These are phyloP conservation scores for Sungouiella blattae DNA, from an alignment of 805 yeast species.

Conservation along the genomic window DNA sequence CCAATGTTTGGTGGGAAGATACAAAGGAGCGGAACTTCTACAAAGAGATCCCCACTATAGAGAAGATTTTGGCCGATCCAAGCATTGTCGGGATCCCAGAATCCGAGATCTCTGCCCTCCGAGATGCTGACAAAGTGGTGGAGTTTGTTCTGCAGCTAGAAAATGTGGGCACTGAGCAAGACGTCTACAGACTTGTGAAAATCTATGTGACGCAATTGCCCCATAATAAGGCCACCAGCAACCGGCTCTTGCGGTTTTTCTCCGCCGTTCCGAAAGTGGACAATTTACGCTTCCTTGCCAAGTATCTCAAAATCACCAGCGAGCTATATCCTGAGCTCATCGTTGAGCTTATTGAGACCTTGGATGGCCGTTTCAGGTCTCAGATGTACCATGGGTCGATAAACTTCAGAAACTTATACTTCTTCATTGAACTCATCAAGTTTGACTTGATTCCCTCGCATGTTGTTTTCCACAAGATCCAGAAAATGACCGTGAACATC, in stretches of 20 bases:
- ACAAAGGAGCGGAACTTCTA: slow-evolving; percentile 66
- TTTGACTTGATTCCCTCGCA: slow-evolving; percentile 71
- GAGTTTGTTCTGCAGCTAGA: slow-evolving; percentile 44
- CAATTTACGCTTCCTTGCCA: slow-evolving; percentile 49
- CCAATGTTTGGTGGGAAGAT: slow-evolving; percentile 58
- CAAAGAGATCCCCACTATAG: slow-evolving; percentile 46
- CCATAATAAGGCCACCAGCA: slow-evolving; percentile 70
- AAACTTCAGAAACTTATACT: slow-evolving; percentile 55
- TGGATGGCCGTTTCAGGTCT: slow-evolving; percentile 59
- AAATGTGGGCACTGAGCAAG: slow-evolving; percentile 41
- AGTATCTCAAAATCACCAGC: slow-evolving; percentile 65
- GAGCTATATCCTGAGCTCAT: slow-evolving; percentile 47
- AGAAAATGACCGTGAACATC: slow-evolving; percentile 51
- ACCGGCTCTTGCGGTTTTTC: slow-evolving; percentile 56
- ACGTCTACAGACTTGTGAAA: slow-evolving; percentile 40
- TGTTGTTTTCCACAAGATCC: slow-evolving; percentile 68
- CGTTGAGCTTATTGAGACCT: slow-evolving; percentile 47
- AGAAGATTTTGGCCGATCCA: slow-evolving; percentile 23
- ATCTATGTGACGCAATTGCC: slow-evolving; percentile 24
- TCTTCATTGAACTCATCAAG: slow-evolving; percentile 72
- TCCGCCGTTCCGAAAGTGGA: slow-evolving; percentile 45
- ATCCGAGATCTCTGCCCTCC: slow-evolving; percentile 11
- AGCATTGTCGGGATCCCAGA: slow-evolving; percentile 10
- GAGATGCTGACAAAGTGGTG: slow-evolving; percentile 38
- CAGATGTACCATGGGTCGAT: slow-evolving; percentile 52